Base-by-base conservation (phyloP, 345 rosid species). In the Corchorus capsularis region DNA sequence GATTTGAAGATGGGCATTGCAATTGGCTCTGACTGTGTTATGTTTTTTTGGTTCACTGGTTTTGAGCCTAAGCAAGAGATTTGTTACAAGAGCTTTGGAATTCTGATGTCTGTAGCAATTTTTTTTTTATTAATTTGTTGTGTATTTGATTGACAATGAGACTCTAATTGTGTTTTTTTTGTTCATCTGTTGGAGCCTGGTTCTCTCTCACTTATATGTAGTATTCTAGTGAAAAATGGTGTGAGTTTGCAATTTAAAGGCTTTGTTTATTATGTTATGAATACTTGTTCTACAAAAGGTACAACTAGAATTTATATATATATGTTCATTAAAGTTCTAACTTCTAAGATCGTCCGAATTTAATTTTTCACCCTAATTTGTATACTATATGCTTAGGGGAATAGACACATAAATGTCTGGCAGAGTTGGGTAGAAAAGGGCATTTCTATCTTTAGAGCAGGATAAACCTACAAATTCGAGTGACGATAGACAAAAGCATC, bases 121-220 rank as follows among this genome's bases (percentile, higher is more conserved):
- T 27, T 27, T 27, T 27, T 27, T 27, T 27, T 27, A 50, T 49
- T 49, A 27, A 27, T 69, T 69, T 69, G 41, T 1, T 52, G 14
- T 60, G 67, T 43, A 43, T 39, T 27, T 39, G 43, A 39, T 22
- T 60, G 43, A 73, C 54, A 60, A 8, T 46, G 43, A 8, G 35
- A 57, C 57, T 73, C 59, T 45, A 10, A 27, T 46, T 46, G 32
- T 73, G 57, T 27, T 73, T 73, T 73, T 60, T 73, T 60, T 27
- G 32, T 73, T 61, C 59, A 16, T 64, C 70, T 57, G 76, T 67
- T 55, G 39, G 43, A 59, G 76, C 67, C 69, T 47, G 11, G 63
- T 27, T 1, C 9, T 39, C 27, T 14, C 10, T 52, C 14, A 16
- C 20, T 39, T 52, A 27, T 27, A 27, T 27, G 27, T 27, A 27